Conservation (phyloP, 352 stramenopile genomes). For the Pythium brassicae region DNA sequence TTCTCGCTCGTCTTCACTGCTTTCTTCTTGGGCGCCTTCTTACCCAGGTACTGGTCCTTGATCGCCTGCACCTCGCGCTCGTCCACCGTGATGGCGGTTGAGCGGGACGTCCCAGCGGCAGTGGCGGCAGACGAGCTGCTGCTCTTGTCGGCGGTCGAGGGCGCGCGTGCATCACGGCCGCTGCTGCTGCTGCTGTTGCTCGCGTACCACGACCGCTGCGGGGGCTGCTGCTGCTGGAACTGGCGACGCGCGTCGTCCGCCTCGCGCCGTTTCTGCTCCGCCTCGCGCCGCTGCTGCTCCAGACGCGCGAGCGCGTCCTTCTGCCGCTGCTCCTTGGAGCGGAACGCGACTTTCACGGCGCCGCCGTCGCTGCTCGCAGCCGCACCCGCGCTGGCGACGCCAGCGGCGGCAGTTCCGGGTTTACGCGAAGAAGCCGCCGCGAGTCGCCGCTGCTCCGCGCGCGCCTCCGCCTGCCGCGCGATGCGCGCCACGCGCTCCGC, state of each 20-base stretch:
- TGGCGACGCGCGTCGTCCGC: conserved; percentile 51
- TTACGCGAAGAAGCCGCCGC: conserved; percentile 1
- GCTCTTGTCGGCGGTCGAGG: background rate
- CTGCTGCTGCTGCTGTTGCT: background rate
- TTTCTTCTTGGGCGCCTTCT: conserved; percentile 84
- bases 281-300: conserved; percentile 65
- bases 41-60: conserved; percentile 89
- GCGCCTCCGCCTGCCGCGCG: conserved; percentile 64
- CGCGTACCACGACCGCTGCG: conserved; percentile 4
- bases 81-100: conserved; percentile 28
- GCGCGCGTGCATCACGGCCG: background rate
- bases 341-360: conserved; percentile 53
- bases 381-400: background rate
- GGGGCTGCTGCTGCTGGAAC: conserved; percentile 51
- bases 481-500: conserved; percentile 71
- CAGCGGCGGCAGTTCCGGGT: background rate
- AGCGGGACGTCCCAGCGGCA: conserved; percentile 2
- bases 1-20: conserved; percentile 91
- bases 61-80: conserved; percentile 78
- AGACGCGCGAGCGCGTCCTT: conserved; percentile 67
- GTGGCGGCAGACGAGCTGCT: background rate
- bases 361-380: background rate
- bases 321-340: conserved; percentile 77
- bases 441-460: conserved; percentile 26
- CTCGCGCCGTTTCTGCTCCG: conserved; percentile 51